Evolutionary conservation across 225 moss, liverwort and hornwort species (phyloP).

Genomic region (Neckera pumila): DNA sequence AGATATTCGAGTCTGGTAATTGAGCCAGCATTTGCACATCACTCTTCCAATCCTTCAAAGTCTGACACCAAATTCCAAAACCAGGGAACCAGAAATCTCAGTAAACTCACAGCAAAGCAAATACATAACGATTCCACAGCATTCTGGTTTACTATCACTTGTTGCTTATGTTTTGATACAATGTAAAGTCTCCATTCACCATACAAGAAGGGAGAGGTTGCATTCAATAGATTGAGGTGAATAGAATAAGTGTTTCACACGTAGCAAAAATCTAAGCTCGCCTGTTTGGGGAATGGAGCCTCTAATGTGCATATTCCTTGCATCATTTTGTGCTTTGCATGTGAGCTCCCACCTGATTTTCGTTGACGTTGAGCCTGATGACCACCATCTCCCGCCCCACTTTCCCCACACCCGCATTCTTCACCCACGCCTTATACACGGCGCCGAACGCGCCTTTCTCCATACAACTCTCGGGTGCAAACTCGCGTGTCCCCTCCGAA

Average conservation of each 20-base stretch:
- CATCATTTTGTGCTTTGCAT: neutral
- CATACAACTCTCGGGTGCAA: constrained; percentile 27
- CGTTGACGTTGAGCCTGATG: constrained; percentile 9
- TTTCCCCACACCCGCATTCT: neutral
- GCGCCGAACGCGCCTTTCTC: constrained; percentile 28
- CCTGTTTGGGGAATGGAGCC: neutral
- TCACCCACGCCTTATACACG: constrained; percentile 13
- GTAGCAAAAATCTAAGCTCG: neutral
- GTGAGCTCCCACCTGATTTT: constrained; percentile 10
- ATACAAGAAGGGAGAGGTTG: neutral
- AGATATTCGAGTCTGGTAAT: constrained; percentile 23
- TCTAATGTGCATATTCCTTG: neutral
- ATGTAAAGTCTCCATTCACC: no score
- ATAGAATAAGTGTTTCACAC: no score
- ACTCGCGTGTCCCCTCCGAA: neutral
- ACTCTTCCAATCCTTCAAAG: constrained; percentile 24
- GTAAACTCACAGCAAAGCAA: neutral
- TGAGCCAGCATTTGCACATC: constrained; percentile 31
- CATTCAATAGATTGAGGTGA: neutral
- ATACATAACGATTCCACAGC: neutral
- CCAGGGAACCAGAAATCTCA: neutral
- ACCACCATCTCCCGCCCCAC: constrained; percentile 10
- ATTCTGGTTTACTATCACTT: neutral
- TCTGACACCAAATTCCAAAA: neutral
- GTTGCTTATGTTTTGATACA: neutral